Evolutionary conservation across 805 yeast species (phyloP), one percentile per base, ranked within the genome.

Genomic region (Ogataea saltuana): DNA sequence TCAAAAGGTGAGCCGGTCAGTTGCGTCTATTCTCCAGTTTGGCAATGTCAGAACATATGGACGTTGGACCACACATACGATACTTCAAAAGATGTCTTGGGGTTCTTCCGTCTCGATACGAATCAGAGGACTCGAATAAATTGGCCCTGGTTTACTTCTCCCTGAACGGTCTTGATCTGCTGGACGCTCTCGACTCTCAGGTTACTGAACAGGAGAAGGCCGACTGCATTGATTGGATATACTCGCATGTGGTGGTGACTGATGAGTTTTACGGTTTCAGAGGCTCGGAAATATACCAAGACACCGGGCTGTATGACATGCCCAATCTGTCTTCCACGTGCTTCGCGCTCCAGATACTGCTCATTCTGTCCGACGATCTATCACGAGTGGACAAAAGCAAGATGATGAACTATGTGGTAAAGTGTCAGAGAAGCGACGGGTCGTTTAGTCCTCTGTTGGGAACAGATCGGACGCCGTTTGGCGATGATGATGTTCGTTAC

Each of bases 291-390:
- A 68, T 74, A 2, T 82, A 81, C 53, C n/a, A 37, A 22, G 37
- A 32, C 23, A 33, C 50, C 16, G 51, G 51, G 3, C 39, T 36
- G 8, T 81, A 78, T 54, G 89, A 83, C 55, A 66, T 80, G 1
- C 78, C 90, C 1, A 83, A 80, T 50, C 61, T 88, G 6, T 77
- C 91, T 0, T 79, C 89, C 5, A 89, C 97, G 0, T 80, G 81
- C 51, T 85, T 89, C 65, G 90, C 88, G 2, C 61, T 89, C 25
- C 74, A 78, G 26, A 68, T 74, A 9, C 66, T 85, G 28, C 58
- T 79, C 1, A 65, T 77, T n/a, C 64, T 85, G 11, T 68, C 69
- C 23, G 76, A 72, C 38, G 71, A 70, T 39, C 65, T 69, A 23
- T 32, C 45, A 12, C 45, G 72, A 7, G 48, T 82, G 17, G 72